Conservation (phyloP, 352 stramenopile species). For the Globisporangium apiculatum region DNA sequence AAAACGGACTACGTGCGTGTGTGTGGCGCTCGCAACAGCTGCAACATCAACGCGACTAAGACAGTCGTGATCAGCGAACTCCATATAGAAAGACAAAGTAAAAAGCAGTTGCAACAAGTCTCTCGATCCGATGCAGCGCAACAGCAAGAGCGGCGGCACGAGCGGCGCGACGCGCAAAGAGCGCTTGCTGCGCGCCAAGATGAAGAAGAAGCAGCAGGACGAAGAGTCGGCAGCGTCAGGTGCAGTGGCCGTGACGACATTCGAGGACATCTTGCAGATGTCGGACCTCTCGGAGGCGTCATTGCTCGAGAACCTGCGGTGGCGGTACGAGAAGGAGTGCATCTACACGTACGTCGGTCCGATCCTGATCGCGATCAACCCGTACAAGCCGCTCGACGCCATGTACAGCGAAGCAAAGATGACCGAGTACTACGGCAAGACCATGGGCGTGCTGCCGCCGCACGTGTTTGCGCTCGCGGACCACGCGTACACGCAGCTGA, state of each 20-base stretch:
- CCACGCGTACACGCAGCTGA: slow-evolving; percentile 86
- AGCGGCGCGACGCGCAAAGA: slow-evolving; percentile 64
- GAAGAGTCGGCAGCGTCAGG: slow-evolving; percentile 37
- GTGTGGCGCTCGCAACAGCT: too few species aligned
- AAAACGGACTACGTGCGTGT: too few species aligned
- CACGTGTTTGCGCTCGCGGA: slow-evolving; percentile 90
- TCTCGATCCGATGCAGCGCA: slow-evolving; percentile 24
- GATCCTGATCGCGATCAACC: slow-evolving; percentile 91
- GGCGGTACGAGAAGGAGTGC: slow-evolving; percentile 88
- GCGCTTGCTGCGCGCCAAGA: slow-evolving; percentile 76
- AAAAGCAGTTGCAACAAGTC: neutral
- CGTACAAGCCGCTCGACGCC: slow-evolving; percentile 75
- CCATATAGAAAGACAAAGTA: neutral
- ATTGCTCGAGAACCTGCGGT: slow-evolving; percentile 83
- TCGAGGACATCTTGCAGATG: slow-evolving; percentile 89
- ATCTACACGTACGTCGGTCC: slow-evolving; percentile 94
- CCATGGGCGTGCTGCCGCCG: slow-evolving; percentile 71
- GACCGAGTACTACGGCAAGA: slow-evolving; percentile 85
- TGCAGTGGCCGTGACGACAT: slow-evolving; percentile 28
- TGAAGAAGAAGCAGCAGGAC: slow-evolving; percentile 84
- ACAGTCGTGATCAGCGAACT: too few species aligned
- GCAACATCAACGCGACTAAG: too few species aligned
- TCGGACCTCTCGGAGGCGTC: slow-evolving; percentile 86
- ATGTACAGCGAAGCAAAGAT: slow-evolving; percentile 75
- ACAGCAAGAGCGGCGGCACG: slow-evolving; percentile 15